Percentiles rank a stretch among this genome's conserved stretches.
phyloP scores from a whole-genome alignment of 176 grass and related monocot genomes.

The Alloteropsis semialata region DNA sequence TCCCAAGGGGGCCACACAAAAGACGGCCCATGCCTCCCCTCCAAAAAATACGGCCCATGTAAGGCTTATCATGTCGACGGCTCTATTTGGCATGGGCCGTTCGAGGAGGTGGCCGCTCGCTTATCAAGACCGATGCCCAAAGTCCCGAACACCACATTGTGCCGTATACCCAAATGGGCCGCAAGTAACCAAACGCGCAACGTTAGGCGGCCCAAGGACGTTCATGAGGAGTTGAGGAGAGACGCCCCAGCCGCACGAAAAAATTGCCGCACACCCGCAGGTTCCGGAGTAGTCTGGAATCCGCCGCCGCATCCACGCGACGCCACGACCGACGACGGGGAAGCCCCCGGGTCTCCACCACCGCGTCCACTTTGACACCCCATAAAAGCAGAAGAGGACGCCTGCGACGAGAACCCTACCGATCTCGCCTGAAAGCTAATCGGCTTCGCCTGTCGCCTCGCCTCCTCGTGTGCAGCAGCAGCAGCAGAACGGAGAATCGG shows the following conservation, averaged over 20 bases:
- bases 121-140: too few species aligned
- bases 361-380: background rate
- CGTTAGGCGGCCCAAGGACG: background rate
- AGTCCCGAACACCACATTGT: background rate
- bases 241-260: background rate
- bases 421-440: background rate
- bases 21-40: background rate
- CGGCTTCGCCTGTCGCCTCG: background rate
- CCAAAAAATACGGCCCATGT: background rate
- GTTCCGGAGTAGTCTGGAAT: constrained; percentile 29
- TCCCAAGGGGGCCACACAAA: background rate
- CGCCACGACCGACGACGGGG: constrained; percentile 22
- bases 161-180: background rate
- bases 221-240: background rate
- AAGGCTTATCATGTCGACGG: background rate
- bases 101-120: too few species aligned
- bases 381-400: background rate
- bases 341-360: background rate
- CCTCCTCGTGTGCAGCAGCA: background rate
- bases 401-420: background rate
- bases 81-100: too few species aligned
- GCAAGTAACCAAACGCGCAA: background rate
- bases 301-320: constrained; percentile 28
- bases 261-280: background rate
- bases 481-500: background rate